Evolutionary conservation across 169 alveolate genomes (phyloP).

Genomic region (Amoebophrya sp.): DNA sequence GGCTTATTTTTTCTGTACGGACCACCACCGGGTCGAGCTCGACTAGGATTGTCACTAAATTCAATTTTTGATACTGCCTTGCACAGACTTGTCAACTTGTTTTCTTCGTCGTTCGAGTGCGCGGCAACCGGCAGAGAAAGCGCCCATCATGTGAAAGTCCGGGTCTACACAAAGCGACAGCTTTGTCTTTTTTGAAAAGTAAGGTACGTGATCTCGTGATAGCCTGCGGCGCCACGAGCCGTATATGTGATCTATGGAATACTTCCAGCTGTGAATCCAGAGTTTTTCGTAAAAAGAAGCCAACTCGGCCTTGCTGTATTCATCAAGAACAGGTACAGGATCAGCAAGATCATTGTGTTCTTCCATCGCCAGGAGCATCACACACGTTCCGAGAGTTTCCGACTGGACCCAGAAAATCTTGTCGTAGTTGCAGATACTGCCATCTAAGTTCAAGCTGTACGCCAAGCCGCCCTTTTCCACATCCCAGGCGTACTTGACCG

Average conservation of each 20-base stretch:
- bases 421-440: not conserved
- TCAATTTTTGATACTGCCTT: too few relatives aligned
- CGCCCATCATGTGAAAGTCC: constrained; percentile 6
- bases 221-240: not conserved
- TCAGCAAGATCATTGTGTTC: too few relatives aligned
- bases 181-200: not conserved
- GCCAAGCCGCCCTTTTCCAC: not conserved
- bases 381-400: not conserved
- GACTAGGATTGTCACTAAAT: too few relatives aligned
- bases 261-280: not conserved
- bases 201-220: not conserved
- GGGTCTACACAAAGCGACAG: not conserved
- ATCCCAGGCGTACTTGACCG: not conserved
- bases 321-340: too few relatives aligned
- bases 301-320: too few relatives aligned
- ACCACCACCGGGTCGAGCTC: too few relatives aligned
- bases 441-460: not conserved
- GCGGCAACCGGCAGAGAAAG: too few relatives aligned
- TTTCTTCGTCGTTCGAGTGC: too few relatives aligned
- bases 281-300: not conserved
- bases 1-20: too few relatives aligned
- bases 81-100: too few relatives aligned
- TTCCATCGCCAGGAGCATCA: not conserved
- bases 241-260: not conserved
- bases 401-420: constrained; percentile 3